phyloP scores from a whole-genome alignment of 192 early-diverging fungal species.

The Umbelopsis vinacea region DNA sequence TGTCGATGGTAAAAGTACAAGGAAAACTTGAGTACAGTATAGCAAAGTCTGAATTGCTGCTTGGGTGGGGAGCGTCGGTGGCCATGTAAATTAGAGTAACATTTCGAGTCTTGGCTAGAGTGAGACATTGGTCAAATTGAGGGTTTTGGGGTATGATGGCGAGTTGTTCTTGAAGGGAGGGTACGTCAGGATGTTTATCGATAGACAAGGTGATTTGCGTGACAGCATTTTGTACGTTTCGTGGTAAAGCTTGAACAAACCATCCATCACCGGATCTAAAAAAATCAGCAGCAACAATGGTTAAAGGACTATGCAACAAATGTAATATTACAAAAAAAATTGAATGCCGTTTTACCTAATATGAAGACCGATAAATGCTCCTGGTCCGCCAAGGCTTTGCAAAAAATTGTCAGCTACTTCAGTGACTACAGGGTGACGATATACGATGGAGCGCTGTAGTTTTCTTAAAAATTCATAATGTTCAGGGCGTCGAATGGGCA shows the following conservation, averaged over 20 bases:
- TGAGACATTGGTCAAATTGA: constrained; percentile 8
- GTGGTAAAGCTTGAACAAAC: constrained; percentile 33
- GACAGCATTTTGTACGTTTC: constrained; percentile 31
- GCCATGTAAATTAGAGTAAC: constrained; percentile 52
- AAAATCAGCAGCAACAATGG: background rate
- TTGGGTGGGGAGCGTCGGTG: constrained; percentile 49
- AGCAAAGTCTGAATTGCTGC: constrained; percentile 42
- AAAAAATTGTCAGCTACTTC: constrained; percentile 27
- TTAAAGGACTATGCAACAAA: no score
- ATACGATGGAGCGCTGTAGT: constrained; percentile 37
- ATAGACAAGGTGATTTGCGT: constrained; percentile 14
- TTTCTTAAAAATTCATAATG: constrained; percentile 38
- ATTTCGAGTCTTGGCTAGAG: constrained; percentile 11
- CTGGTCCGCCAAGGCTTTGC: constrained; percentile 30
- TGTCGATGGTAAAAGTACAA: constrained; percentile 52
- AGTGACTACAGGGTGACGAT: constrained; percentile 37
- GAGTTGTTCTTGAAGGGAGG: background rate
- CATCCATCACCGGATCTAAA: constrained; percentile 37
- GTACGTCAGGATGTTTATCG: background rate
- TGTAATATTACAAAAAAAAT: no score
- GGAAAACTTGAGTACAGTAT: constrained; percentile 44
- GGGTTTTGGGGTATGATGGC: background rate
- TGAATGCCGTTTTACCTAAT: constrained; percentile 28
- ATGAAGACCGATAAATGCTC: constrained; percentile 41
- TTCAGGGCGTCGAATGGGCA: constrained; percentile 34